Evolutionary conservation across 2,329 filamentous ascomycete species (phyloP).

Genomic region (Hypoxylon sp.): DNA sequence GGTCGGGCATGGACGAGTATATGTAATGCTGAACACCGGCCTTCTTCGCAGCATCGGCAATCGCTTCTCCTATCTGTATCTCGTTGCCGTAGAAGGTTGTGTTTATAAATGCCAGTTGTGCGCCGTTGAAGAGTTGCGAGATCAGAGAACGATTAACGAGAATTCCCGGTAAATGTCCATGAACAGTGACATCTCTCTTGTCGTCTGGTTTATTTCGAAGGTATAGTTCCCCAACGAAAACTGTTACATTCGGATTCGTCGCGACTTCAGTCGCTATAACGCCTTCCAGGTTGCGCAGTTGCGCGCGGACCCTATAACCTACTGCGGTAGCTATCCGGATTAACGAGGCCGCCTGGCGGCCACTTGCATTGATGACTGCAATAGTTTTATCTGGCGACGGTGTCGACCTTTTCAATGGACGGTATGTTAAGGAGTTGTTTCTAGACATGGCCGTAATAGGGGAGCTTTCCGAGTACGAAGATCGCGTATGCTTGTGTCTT

Average conservation of each 20-base stretch:
- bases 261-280: constrained; percentile 90
- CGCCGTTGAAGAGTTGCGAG: constrained; percentile 83
- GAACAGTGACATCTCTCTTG: constrained; percentile 76
- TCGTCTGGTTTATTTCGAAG: constrained; percentile 67
- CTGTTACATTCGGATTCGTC: constrained; percentile 80
- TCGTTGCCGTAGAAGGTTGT: constrained; percentile 98
- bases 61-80: constrained; percentile 86
- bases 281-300: constrained; percentile 88
- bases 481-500: constrained; percentile 73
- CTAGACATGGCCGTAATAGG: constrained; percentile 66
- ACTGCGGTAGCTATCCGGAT: constrained; percentile 94
- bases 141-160: constrained; percentile 82
- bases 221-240: constrained; percentile 76
- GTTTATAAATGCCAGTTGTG: constrained; percentile 95
- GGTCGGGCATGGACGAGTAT: constrained; percentile 98
- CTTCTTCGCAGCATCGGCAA: constrained; percentile 90
- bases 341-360: constrained; percentile 94
- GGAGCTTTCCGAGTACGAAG: constrained; percentile 73
- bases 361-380: constrained; percentile 95
- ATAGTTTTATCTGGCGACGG: constrained; percentile 81
- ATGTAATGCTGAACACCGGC: constrained; percentile 91
- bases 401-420: constrained; percentile 72
- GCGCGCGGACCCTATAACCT: constrained; percentile 92
- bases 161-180: constrained; percentile 73
- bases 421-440: constrained; percentile 74